A percentile compares a stretch with the other conserved stretches of the same genome.
Conservation (phyloP, 306 rosid species). For the Prunus davidiana region DNA sequence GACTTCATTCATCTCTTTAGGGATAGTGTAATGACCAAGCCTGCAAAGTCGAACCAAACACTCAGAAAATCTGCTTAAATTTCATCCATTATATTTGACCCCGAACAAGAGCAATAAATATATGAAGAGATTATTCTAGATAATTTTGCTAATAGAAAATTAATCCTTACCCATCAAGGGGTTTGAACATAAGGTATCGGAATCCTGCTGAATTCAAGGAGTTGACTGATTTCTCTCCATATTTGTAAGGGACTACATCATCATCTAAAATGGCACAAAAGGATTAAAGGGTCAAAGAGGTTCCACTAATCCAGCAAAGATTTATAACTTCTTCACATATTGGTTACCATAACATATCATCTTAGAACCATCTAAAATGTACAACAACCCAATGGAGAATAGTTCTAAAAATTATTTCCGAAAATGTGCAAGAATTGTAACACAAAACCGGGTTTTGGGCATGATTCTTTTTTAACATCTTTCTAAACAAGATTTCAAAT, state of each 20-base stretch:
- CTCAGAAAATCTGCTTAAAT: conserved; percentile 6
- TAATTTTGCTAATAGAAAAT: background rate
- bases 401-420: no score
- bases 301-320: no score
- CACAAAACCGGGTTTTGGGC: no score
- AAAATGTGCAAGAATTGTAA: no score
- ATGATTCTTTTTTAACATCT: no score
- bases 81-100: background rate
- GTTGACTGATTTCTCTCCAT: conserved; percentile 84
- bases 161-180: conserved; percentile 71
- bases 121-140: background rate
- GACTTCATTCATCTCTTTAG: conserved; percentile 94
- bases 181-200: conserved; percentile 60
- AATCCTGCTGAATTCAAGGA: conserved; percentile 76
- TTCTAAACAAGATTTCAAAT: no score
- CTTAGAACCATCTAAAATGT: no score
- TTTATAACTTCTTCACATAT: no score
- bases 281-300: background rate
- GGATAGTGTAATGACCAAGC: conserved; percentile 94
- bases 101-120: background rate
- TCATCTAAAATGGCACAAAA: conserved; percentile 19
- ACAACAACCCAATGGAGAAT: no score
- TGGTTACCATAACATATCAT: no score
- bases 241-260: conserved; percentile 58
- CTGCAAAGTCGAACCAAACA: conserved; percentile 45